Evolutionary conservation across 2,329 filamentous ascomycete species (phyloP).

Genomic region (Apiospora rasikravindrae): DNA sequence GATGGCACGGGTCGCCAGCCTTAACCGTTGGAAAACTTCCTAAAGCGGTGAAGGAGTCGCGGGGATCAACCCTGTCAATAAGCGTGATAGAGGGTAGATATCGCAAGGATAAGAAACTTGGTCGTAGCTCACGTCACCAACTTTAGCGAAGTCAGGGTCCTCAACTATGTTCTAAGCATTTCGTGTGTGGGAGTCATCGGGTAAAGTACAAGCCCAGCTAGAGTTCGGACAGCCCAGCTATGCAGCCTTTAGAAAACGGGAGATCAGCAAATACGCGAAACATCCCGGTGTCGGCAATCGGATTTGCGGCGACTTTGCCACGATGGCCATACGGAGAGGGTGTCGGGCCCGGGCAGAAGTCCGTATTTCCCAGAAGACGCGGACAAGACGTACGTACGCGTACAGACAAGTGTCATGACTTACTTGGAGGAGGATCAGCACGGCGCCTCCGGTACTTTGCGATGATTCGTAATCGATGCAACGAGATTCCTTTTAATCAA

Average conservation of each 20-base stretch:
- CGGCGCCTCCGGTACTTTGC: neutral
- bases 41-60: constrained; percentile 4
- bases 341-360: neutral
- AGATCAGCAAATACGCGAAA: neutral
- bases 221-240: neutral
- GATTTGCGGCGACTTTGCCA: neutral
- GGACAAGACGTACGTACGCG: neutral
- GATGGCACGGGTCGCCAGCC: neutral
- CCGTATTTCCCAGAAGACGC: neutral
- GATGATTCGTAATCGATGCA: constrained; percentile 12
- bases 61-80: constrained; percentile 13
- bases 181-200: neutral
- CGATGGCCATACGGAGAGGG: neutral
- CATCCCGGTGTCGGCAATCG: constrained; percentile 10
- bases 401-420: neutral
- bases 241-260: neutral
- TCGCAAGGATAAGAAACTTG: constrained; percentile 14
- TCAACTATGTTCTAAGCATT: neutral
- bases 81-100: neutral
- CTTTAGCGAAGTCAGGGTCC: neutral
- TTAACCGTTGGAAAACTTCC: constrained; percentile 15
- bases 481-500: neutral
- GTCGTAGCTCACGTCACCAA: neutral
- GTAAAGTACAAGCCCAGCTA: neutral
- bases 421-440: neutral